Evolutionary conservation across 805 yeast species (phyloP).

Genomic region (Kuraishia piskuri): DNA sequence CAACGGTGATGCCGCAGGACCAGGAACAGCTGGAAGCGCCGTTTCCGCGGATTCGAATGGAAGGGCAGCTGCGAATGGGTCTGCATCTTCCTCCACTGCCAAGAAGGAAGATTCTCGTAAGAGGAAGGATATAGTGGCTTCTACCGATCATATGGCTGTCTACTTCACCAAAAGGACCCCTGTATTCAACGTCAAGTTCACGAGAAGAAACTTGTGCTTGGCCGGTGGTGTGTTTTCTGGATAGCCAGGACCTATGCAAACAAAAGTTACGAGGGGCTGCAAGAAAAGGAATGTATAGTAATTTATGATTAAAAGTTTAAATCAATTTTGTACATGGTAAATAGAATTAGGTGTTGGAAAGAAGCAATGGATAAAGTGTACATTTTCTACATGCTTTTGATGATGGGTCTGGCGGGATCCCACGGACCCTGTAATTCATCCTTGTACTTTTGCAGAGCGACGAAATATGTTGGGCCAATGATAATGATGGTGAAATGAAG

Average conservation of each 20-base stretch:
- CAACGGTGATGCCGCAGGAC: constrained; percentile 2
- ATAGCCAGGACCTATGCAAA: constrained; percentile 11
- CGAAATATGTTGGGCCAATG: constrained; percentile 61
- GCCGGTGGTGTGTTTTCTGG: constrained; percentile 85
- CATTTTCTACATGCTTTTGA: constrained; percentile 23
- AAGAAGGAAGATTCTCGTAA: constrained; percentile 37
- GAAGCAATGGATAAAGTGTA: too few species aligned
- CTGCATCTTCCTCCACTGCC: constrained; percentile 8
- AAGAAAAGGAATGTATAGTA: neutral
- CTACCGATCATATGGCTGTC: constrained; percentile 86
- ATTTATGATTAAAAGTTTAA: too few species aligned
- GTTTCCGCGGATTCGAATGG: constrained; percentile 2
- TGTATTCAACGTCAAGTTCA: constrained; percentile 86
- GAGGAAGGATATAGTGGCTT: constrained; percentile 65
- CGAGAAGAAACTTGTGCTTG: constrained; percentile 80
- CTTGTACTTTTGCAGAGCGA: constrained; percentile 68
- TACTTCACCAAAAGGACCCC: constrained; percentile 92
- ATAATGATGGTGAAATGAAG: constrained; percentile 40
- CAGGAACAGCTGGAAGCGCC: constrained; percentile 8
- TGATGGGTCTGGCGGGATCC: constrained; percentile 78
- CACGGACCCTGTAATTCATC: constrained; percentile 88
- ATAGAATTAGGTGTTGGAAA: too few species aligned
- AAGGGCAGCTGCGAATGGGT: constrained; percentile 8
- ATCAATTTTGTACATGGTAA: too few species aligned
- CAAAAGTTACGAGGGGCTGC: neutral